Conservation (phyloP, 305 asterid species). For the Rubia balearica region DNA sequence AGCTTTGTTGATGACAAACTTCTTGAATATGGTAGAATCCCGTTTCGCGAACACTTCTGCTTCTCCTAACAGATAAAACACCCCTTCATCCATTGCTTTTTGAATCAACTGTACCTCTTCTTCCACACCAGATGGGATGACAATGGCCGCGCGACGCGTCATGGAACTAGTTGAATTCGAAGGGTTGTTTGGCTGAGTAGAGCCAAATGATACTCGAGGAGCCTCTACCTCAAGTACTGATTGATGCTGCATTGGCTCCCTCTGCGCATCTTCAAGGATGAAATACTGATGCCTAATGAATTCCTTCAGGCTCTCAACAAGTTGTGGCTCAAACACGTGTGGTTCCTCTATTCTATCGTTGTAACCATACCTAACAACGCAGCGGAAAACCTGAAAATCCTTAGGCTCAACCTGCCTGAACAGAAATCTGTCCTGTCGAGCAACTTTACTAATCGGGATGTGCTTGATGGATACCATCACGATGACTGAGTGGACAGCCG, state of each 20-base stretch:
- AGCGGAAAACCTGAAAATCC: conserved; percentile 44
- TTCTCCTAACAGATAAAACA: conserved; percentile 65
- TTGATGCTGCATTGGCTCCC: conserved; percentile 20
- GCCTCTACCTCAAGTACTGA: conserved; percentile 6
- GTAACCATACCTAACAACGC: conserved; percentile 72
- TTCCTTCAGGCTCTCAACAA: conserved; percentile 45
- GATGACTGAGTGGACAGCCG: conserved; percentile 51
- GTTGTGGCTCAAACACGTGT: conserved; percentile 39
- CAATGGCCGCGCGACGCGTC: neutral
- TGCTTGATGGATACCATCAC: conserved; percentile 69
- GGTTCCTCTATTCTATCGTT: conserved; percentile 53
- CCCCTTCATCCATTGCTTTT: conserved; percentile 43
- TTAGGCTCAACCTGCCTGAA: conserved; percentile 54
- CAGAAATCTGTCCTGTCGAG: conserved; percentile 48
- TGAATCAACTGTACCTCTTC: conserved; percentile 24
- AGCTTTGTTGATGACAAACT: conserved; percentile 47
- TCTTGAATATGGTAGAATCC: conserved; percentile 50
- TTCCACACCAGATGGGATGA: conserved; percentile 11
- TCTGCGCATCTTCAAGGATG: conserved; percentile 22
- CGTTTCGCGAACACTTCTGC: conserved; percentile 57
- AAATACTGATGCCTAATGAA: conserved; percentile 45
- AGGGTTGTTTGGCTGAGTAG: conserved; percentile 30
- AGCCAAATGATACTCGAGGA: conserved; percentile 26
- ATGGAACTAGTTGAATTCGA: conserved; percentile 16
- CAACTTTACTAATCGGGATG: conserved; percentile 57